These are phyloP conservation scores for Diplotaxis tenuifolia DNA, from an alignment of 345 rosid species.

Conservation along the genomic window DNA sequence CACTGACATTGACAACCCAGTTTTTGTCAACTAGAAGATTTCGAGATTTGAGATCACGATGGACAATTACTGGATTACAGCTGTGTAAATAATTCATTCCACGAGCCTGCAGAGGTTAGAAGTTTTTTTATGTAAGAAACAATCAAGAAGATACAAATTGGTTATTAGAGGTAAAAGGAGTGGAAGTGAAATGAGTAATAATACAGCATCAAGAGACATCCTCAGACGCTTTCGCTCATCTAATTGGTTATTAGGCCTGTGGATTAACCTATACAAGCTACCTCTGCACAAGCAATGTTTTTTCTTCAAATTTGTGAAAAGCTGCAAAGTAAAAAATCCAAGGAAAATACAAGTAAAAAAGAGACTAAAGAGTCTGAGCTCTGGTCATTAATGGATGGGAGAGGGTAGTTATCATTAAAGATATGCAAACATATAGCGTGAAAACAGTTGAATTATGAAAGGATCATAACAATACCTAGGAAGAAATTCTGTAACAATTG, in stretches of 20 bases:
- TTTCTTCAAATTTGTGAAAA: slow-evolving; percentile 10
- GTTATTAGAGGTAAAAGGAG: background rate
- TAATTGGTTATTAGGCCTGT: slow-evolving; percentile 87
- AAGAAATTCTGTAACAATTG: slow-evolving; percentile 94
- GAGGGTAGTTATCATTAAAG: background rate
- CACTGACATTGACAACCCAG: slow-evolving; percentile 87
- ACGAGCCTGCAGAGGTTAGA: slow-evolving; percentile 66
- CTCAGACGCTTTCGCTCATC: slow-evolving; percentile 89
- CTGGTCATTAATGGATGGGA: slow-evolving; percentile 14
- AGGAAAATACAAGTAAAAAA: slow-evolving; percentile 4
- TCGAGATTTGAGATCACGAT: slow-evolving; percentile 92
- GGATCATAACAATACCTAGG: slow-evolving; percentile 55
- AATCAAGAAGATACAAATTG: slow-evolving; percentile 23
- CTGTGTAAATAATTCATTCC: slow-evolving; percentile 97
- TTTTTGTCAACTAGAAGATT: slow-evolving; percentile 92
- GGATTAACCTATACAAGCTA: slow-evolving; percentile 88
- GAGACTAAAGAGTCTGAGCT: background rate
- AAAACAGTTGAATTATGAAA: background rate
- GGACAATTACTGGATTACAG: slow-evolving; percentile 80
- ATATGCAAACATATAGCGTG: slow-evolving; percentile 7
- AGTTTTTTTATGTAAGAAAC: slow-evolving; percentile 15
- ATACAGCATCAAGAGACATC: slow-evolving; percentile 95
- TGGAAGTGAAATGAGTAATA: slow-evolving; percentile 28
- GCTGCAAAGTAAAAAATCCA: background rate
- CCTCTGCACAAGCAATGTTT: slow-evolving; percentile 65